Base-by-base conservation (phyloP, 1,284 basidiomycete genomes). In the Erythrobasidium hasegawianum region DNA sequence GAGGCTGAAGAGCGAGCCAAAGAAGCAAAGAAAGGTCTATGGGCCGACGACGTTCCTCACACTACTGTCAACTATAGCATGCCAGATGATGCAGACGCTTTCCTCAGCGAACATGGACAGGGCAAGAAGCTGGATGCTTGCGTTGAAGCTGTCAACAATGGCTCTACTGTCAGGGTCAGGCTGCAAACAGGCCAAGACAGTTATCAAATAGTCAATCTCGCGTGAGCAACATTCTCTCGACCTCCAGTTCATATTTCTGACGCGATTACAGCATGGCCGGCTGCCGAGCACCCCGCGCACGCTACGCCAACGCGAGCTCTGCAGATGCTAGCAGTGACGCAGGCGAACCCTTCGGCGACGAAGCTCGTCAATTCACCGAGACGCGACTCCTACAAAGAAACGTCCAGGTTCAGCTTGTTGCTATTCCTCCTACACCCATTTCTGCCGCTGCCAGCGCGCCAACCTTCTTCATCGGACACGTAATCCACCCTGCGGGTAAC, bases 311-410 rank as follows among this genome's bases (percentile, higher is more conserved):
- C 24, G 14, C 58, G 24, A 53, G 62, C 59, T 64, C 45, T 33
- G 61, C 70, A 64, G 49, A 47, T 45, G 50, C 43, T 29, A 67
- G 18, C 20, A 27, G 8, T 8, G 50, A 53, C 26, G 49, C 20
- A 14, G 71, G 67, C 64, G 75, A 76, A 57, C 72, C 73, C 47
- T 72, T 75, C 64, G 75, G 76, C 68, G 74, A 76, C 33, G 76
- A 97, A 87, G 90, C 93, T 57, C 91, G 88, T 79, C 93, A 88
- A 81, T 98, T 97, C 79, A 89, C 89, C 66, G 95, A 98, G 79
- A 87, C 86, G 9, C 86, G 95, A 61, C 83, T 98, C 27, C 83
- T 98, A 39, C 95, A 97, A 78, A 86, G 95, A 57, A 80, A 83
- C 47, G 88, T 98, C 71, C 88, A 87, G 69, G 88, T 96, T 20